These are phyloP conservation scores for Chrysanthemum lavandulifolium DNA, from an alignment of 129 eudicot species.

Conservation along the genomic window DNA sequence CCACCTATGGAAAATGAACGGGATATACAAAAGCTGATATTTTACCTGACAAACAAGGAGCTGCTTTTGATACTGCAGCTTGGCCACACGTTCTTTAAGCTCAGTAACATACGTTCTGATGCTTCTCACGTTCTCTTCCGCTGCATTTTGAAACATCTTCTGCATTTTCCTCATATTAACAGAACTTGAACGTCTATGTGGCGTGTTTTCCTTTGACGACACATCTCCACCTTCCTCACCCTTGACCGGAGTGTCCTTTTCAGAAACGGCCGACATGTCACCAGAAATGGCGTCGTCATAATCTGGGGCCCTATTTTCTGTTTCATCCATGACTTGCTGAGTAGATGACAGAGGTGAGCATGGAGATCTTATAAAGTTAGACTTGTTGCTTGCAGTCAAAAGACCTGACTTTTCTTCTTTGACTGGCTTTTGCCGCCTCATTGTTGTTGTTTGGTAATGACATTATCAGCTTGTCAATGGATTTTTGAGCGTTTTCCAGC, in stretches of 20 bases:
- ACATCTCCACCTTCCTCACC: slow-evolving; percentile 75
- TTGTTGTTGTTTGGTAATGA: slow-evolving; percentile 63
- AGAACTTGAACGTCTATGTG: slow-evolving; percentile 88
- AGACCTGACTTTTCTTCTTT: slow-evolving; percentile 70
- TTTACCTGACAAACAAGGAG: slow-evolving; percentile 94
- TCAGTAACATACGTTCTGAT: slow-evolving; percentile 87
- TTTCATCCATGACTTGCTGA: slow-evolving; percentile 60
- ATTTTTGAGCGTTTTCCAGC: slow-evolving; percentile 86
- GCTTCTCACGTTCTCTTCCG: slow-evolving; percentile 95
- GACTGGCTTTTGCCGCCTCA: slow-evolving; percentile 41
- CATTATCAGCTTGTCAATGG: slow-evolving; percentile 89
- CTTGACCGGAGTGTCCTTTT: slow-evolving; percentile 55
- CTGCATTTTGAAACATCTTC: slow-evolving; percentile 92
- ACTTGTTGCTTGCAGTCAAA: slow-evolving; percentile 71
- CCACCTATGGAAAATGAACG: neutral
- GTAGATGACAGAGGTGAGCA: slow-evolving; percentile 85
- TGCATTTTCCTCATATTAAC: slow-evolving; percentile 99
- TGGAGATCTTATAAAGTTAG: slow-evolving; percentile 67
- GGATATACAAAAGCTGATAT: slow-evolving; percentile 1
- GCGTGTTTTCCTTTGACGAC: slow-evolving; percentile 89
- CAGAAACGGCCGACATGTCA: slow-evolving; percentile 34
- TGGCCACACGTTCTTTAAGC: slow-evolving; percentile 97
- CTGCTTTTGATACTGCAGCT: slow-evolving; percentile 95
- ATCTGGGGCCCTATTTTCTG: slow-evolving; percentile 78
- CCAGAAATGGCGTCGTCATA: too few relatives aligned